phyloP scores from a whole-genome alignment of 108 stramenopile species.

The Discostella stelligeroides region DNA sequence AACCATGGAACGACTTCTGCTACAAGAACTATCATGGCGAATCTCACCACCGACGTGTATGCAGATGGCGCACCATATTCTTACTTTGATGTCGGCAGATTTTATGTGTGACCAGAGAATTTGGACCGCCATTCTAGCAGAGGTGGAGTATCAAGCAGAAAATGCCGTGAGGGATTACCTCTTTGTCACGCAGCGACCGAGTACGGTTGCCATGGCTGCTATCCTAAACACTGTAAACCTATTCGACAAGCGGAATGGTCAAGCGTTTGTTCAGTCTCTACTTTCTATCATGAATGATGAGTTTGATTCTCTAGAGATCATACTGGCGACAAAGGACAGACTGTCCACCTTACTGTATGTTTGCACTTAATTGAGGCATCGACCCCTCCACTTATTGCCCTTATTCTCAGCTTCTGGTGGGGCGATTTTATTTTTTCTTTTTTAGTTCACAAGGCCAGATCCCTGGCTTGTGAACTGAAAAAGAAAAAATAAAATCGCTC shows the following conservation, averaged over 20 bases:
- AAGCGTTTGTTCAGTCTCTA: background rate
- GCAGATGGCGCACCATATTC: constrained; percentile 25
- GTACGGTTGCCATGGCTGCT: constrained; percentile 40
- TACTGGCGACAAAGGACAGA: background rate
- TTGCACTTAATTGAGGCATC: too few species aligned
- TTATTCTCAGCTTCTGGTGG: too few species aligned
- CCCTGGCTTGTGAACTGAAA: too few species aligned
- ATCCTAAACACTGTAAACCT: constrained; percentile 46
- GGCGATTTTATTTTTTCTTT: too few species aligned
- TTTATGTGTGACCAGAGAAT: background rate
- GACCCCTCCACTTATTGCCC: too few species aligned
- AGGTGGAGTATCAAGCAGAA: constrained; percentile 35
- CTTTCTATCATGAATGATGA: background rate
- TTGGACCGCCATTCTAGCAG: constrained; percentile 25
- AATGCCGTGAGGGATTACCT: constrained; percentile 31
- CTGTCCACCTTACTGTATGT: background rate
- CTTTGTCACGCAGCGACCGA: constrained; percentile 18
- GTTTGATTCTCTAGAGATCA: background rate
- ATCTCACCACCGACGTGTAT: constrained; percentile 27
- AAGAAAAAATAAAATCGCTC: too few species aligned
- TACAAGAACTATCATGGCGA: constrained; percentile 45
- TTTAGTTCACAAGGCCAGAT: too few species aligned
- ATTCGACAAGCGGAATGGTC: background rate
- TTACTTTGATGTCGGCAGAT: constrained; percentile 11
- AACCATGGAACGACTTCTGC: constrained; percentile 51